Evolutionary conservation across 2,329 filamentous ascomycete species (phyloP), one percentile per base, ranked within the genome.

Genomic region (Pseudogymnoascus sp.): DNA sequence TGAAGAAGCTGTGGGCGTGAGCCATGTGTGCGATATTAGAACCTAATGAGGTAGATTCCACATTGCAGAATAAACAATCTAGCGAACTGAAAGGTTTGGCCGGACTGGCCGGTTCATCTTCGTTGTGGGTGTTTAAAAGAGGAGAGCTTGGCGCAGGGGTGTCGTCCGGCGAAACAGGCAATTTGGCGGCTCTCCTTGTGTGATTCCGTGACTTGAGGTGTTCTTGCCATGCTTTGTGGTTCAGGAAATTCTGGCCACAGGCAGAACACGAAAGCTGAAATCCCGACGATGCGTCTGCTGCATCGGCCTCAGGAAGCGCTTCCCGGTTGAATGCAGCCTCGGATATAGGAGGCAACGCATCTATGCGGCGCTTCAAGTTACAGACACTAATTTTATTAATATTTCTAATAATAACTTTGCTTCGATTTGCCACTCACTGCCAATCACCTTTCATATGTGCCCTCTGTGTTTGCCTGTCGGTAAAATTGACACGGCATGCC

Each of bases 11-110:
- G 67, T 85, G 82, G 2, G 72, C 64, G 16, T 74, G 75, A 28
- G 75, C 75, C 82, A 85, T 84, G 69, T 85, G 82, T 1, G 63
- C 48, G 1, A 81, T 37, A 62, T 76, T 81, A 1, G 72, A 67
- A 1, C 75, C 70, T 6, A 82, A 73, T 19, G 64, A 69, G 0
- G 65, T 8, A 2, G 67, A 75, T 4, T 34, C 37, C 1, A 68
- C 54, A 1, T 71, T 69, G 71, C 81, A 83, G 67, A 83, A 81
- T 3, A 81, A 71, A 64, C 79, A 81, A 37, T 74, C 68, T 6
- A 68, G 68, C 0, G 72, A 68, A 4, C 66, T 64, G 48, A 76
- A 79, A 10, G 36, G 19, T 19, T 57, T 57, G 1, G 16, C 25
- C 2, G n/a, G 25, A 2, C n/a, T 34, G 1, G 8, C 1, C 1